A percentile compares a stretch with the other conserved stretches of the same genome.
phyloP scores from a whole-genome alignment of 192 early-diverging fungal species.

The Entomortierella parvispora region DNA sequence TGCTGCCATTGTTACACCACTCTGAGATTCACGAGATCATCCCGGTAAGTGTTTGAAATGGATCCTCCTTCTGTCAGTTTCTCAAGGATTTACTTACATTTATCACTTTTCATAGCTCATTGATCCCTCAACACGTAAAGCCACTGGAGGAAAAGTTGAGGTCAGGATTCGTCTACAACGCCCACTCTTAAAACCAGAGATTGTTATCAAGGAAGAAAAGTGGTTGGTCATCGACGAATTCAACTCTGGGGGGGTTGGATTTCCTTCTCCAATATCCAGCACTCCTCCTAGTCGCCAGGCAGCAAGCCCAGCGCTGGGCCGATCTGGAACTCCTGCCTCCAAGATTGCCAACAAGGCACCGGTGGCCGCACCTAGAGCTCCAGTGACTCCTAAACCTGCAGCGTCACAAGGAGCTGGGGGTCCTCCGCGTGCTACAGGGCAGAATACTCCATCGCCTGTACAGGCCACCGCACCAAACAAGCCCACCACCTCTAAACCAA shows the following conservation, averaged over 20 bases:
- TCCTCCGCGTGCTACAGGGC: not conserved
- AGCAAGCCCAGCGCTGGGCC: not conserved
- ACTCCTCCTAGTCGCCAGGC: not conserved
- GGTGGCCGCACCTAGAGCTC: not conserved
- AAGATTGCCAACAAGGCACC: not conserved
- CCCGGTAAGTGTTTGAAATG: slow-evolving; percentile 63
- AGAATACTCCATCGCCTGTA: not conserved
- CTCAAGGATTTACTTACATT: not conserved
- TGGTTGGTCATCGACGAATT: slow-evolving; percentile 74
- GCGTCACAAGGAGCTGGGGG: not conserved
- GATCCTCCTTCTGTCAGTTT: not conserved
- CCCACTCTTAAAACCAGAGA: slow-evolving; percentile 68
- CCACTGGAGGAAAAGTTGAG: slow-evolving; percentile 75
- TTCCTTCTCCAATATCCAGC: slow-evolving; percentile 7
- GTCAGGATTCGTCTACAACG: slow-evolving; percentile 69
- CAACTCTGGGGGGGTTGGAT: slow-evolving; percentile 43
- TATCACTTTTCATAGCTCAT: slow-evolving; percentile 57
- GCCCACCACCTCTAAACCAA: slow-evolving; percentile 5
- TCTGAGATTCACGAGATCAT: slow-evolving; percentile 72
- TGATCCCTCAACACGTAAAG: slow-evolving; percentile 66
- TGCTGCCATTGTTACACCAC: slow-evolving; percentile 69
- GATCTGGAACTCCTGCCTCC: slow-evolving; percentile 4
- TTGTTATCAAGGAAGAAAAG: slow-evolving; percentile 66
- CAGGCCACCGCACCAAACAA: not conserved
- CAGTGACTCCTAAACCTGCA: not conserved